Evolutionary conservation across 2,329 filamentous ascomycete genomes (phyloP).

Genomic region (Cladophialophora carrionii): DNA sequence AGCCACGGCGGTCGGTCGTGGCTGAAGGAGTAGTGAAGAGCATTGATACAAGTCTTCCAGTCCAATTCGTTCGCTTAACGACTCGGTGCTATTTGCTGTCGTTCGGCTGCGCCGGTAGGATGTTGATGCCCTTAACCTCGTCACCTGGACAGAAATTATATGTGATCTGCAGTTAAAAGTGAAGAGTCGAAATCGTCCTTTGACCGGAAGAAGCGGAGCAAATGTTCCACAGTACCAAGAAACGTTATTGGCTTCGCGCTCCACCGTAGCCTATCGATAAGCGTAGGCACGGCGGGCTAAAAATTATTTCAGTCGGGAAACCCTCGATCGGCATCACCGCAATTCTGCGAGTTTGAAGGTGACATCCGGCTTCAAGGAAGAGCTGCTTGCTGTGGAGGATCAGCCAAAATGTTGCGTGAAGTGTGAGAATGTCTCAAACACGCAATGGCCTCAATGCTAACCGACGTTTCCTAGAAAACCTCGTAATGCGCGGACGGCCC

Average conservation of each 20-base stretch:
- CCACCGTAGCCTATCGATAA: not conserved
- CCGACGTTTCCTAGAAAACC: slow-evolving; percentile 54
- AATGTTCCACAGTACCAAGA: not conserved
- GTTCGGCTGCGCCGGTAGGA: too few species aligned
- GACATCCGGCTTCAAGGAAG: not conserved
- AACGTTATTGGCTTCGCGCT: not conserved
- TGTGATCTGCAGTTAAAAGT: too few species aligned
- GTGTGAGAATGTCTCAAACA: slow-evolving; percentile 43
- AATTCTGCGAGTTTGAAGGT: not conserved
- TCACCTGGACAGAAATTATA: too few species aligned
- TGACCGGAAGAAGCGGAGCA: not conserved
- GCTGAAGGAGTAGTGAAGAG: too few species aligned
- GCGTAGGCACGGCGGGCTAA: too few species aligned
- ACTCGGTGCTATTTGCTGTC: too few species aligned
- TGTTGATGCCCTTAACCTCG: too few species aligned
- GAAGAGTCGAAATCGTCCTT: too few species aligned
- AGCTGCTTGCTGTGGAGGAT: not conserved
- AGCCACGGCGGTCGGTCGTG: not conserved
- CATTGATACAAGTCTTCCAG: too few species aligned
- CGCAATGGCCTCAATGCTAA: not conserved
- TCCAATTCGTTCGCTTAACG: too few species aligned
- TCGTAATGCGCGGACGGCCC: slow-evolving; percentile 86
- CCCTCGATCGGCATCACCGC: not conserved
- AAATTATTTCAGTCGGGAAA: not conserved
- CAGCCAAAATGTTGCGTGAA: slow-evolving; percentile 49